These are phyloP conservation scores for Termitomyces titanicus DNA, from an alignment of 768 basidiomycete genomes.

Conservation along the genomic window DNA sequence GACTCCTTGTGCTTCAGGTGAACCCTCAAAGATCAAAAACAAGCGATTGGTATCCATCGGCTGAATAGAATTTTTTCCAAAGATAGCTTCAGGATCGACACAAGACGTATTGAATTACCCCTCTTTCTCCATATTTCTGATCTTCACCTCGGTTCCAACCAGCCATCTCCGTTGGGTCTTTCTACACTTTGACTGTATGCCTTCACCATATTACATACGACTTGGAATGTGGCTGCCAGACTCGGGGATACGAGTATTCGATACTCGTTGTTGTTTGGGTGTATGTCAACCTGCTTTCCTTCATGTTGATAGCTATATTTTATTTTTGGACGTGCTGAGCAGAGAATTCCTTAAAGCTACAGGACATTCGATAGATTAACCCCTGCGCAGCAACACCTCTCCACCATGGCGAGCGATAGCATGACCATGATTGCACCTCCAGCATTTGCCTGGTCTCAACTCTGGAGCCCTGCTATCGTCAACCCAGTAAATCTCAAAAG, in stretches of 20 bases:
- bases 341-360: not conserved
- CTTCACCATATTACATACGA: not conserved
- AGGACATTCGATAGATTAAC: not conserved
- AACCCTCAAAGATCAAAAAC: too few species aligned
- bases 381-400: not conserved
- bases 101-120: too few species aligned
- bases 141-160: not conserved
- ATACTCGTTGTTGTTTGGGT: not conserved
- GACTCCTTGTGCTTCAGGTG: too few species aligned
- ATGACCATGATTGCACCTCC: constrained; percentile 11
- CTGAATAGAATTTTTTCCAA: too few species aligned
- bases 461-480: constrained; percentile 32
- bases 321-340: not conserved
- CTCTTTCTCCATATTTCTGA: too few species aligned
- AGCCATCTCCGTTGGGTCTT: not conserved
- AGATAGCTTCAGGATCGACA: too few species aligned
- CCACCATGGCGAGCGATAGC: not conserved
- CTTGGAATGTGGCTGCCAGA: not conserved
- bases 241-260: not conserved
- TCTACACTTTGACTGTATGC: not conserved
- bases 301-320: not conserved
- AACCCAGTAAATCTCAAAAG: constrained; percentile 52
- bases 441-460: constrained; percentile 28
- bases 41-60: too few species aligned
- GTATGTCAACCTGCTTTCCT: not conserved